These are phyloP conservation scores for Fusarium beomiforme DNA, from an alignment of 2,329 filamentous ascomycete species.

Conservation along the genomic window DNA sequence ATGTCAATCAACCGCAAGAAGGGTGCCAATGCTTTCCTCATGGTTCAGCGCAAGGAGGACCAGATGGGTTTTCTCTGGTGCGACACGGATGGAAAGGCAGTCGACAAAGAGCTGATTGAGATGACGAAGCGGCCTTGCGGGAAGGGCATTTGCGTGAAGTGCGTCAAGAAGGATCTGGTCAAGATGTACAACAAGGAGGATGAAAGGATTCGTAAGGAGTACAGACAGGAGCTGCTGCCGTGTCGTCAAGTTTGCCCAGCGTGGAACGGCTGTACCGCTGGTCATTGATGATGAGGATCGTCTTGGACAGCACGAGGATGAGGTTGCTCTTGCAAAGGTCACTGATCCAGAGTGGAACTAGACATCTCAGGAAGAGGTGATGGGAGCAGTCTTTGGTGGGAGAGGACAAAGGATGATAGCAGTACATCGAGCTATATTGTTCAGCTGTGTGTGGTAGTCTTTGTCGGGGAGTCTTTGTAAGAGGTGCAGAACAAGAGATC, in stretches of 20 bases:
- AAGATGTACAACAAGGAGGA: not conserved
- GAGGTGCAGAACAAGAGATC: not conserved
- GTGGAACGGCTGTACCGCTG: not conserved
- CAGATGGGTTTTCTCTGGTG: not conserved
- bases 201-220: too few relatives aligned
- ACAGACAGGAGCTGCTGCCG: too few relatives aligned
- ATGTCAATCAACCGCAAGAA: not conserved
- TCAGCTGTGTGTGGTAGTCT: not conserved
- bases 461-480: accelerated
- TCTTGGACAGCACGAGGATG: not conserved
- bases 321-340: not conserved
- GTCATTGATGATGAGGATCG: not conserved
- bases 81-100: not conserved
- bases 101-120: too few relatives aligned
- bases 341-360: not conserved
- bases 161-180: not conserved
- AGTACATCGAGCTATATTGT: too few relatives aligned
- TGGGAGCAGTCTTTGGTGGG: accelerated
- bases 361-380: not conserved
- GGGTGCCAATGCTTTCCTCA: not conserved
- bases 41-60: not conserved
- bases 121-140: too few relatives aligned
- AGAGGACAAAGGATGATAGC: accelerated
- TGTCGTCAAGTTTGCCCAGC: not conserved
- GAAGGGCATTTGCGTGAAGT: too few relatives aligned